Base-by-base conservation (phyloP, 805 yeast species). In the Metschnikowia henanensis region DNA sequence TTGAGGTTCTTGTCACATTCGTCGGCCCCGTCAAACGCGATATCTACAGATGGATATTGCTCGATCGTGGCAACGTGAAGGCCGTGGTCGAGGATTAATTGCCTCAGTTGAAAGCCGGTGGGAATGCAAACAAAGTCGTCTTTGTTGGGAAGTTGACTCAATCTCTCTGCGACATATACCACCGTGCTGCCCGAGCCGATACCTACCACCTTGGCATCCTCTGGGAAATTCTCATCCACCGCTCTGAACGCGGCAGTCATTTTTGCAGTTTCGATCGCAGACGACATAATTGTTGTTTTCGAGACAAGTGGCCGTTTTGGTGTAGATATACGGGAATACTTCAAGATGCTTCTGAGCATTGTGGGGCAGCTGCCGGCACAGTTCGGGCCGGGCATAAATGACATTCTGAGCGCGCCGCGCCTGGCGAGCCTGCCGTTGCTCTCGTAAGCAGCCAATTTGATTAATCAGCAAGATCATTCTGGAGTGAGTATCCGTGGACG, bases 11-110 rank as follows among this genome's bases (percentile, higher is more conserved):
- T 61, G 65, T 92, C 99, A 45, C 91, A 91, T 66, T 94, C 99
- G 66, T 94, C 99, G 2, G 99, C 98, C 35, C 99, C 99, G 65
- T 94, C 99, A 62, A 94, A 94, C 1, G 97, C 96, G 55, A 94
- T 81, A 62, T 94, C 99, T 35, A 94, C 70, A 20, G 76, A 75
- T 2, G 95, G 87, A 50, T 70, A 83, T 70, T 89, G 91, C 58
- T 92, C 97, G 47, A 92, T 79, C 8, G 86, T 74, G 2, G 95
- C 96, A 51, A 91, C 72, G 31, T 65, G 75, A 50, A 94, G 73
- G 0, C 94, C 94, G 56, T 90, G 90, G 45, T 80, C 85, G 46
- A 88, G 70, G 55, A 94, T 91, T 53, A 94, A 76, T 57, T 84
- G 88, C 58, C 86, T 86, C 35, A 95, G 85, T 68, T 94, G 99